These are phyloP conservation scores for Picochlorum sp. DNA, from an alignment of 139 green algal species.

Conservation along the genomic window DNA sequence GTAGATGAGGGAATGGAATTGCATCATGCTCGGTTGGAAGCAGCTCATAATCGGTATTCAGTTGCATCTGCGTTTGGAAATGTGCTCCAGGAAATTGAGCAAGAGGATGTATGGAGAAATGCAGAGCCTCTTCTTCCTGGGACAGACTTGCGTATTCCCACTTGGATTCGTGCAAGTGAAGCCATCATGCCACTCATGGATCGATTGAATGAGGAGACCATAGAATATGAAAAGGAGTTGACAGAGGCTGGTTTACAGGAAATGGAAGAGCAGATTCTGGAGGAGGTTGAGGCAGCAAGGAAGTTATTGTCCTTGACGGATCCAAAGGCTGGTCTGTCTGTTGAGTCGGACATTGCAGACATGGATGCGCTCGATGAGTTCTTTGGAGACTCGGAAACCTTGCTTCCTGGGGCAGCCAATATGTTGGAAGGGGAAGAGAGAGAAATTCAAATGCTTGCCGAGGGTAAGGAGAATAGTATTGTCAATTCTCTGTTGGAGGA, in stretches of 20 bases:
- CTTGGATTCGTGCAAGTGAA: slow-evolving; percentile 19
- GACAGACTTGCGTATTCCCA: slow-evolving; percentile 10
- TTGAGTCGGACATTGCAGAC: not conserved
- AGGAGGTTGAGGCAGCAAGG: slow-evolving; percentile 5
- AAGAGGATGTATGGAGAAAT: slow-evolving; percentile 13
- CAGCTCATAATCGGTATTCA: slow-evolving; percentile 16
- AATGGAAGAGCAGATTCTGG: slow-evolving; percentile 5
- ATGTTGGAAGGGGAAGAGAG: not conserved
- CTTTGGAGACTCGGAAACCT: slow-evolving; percentile 2
- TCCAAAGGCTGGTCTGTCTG: slow-evolving; percentile 1
- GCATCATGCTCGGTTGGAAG: slow-evolving; percentile 8
- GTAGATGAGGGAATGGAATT: slow-evolving; percentile 10
- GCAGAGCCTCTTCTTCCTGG: slow-evolving; percentile 3
- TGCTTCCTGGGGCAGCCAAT: not conserved
- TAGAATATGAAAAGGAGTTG: slow-evolving; percentile 1
- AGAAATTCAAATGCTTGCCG: not conserved
- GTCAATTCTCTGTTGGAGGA: not conserved
- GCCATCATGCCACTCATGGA: slow-evolving; percentile 13
- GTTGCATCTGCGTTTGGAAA: slow-evolving; percentile 4
- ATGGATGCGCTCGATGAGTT: slow-evolving; percentile 1
- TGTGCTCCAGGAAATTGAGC: slow-evolving; percentile 24
- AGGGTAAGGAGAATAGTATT: not conserved
- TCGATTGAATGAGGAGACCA: slow-evolving; percentile 9
- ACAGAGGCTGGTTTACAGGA: slow-evolving; percentile 1
- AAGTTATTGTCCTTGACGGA: slow-evolving; percentile 6